phyloP scores from a whole-genome alignment of 164 flowering plant species.

The Santalum album region DNA sequence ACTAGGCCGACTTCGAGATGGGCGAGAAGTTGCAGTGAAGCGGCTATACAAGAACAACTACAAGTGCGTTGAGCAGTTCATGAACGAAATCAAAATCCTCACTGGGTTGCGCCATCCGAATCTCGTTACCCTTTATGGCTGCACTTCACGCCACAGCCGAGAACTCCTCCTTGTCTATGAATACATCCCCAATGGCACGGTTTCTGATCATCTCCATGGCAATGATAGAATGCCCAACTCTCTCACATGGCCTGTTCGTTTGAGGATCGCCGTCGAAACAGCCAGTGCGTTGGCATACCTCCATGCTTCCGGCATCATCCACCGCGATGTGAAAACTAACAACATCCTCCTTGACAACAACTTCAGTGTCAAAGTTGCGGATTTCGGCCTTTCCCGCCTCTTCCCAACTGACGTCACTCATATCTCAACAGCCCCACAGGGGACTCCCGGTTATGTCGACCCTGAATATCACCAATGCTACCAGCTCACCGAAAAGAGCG shows the following conservation, averaged over 20 bases:
- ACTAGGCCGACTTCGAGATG: conserved; percentile 4
- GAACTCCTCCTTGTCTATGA: conserved; percentile 12
- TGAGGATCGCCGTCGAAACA: conserved; percentile 8
- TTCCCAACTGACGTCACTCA: conserved; percentile 11
- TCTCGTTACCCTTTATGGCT: conserved; percentile 9
- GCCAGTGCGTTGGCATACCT: conserved; percentile 10
- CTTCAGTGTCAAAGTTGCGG: conserved; percentile 11
- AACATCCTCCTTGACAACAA: conserved; percentile 8
- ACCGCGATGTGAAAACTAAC: conserved; percentile 10
- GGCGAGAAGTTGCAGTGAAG: conserved; percentile 11
- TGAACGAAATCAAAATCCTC: conserved; percentile 11
- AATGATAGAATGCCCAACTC: not conserved
- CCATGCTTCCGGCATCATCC: conserved; percentile 9
- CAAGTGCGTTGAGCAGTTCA: conserved; percentile 8
- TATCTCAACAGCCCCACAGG: conserved; percentile 10
- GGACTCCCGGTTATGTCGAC: conserved; percentile 13
- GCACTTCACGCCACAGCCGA: conserved; percentile 11
- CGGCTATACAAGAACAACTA: conserved; percentile 7
- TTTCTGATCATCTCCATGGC: conserved; percentile 8
- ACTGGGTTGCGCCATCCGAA: conserved; percentile 7
- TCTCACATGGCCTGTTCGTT: conserved; percentile 5
- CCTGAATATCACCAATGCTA: conserved; percentile 15
- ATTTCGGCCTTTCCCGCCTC: conserved; percentile 12
- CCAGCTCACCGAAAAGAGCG: conserved; percentile 10
- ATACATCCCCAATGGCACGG: conserved; percentile 9